Conservation (phyloP, 2,329 filamentous ascomycete species). For the Scolecobasidium constrictum region DNA sequence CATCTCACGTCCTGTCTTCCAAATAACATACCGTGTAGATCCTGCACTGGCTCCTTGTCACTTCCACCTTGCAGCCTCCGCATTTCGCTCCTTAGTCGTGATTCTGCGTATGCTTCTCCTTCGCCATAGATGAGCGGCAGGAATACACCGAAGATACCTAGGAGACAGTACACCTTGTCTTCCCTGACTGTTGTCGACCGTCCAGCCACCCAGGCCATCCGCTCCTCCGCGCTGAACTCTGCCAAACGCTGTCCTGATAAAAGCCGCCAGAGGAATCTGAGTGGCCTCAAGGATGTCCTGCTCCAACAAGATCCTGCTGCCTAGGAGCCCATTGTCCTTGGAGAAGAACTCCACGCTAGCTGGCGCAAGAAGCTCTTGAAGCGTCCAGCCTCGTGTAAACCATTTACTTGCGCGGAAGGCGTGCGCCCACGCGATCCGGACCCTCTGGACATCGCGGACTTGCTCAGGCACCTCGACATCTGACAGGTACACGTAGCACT, state of each 20-base stretch:
- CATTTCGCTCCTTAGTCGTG: conserved; percentile 6
- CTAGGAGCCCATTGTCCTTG: conserved; percentile 17
- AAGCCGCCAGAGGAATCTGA: conserved; percentile 1
- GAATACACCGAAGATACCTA: conserved; percentile 6
- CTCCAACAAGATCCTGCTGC: conserved; percentile 17
- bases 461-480: conserved; percentile 9
- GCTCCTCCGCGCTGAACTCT: conserved; percentile 7
- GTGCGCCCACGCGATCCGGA: conserved; percentile 5
- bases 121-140: conserved; percentile 8
- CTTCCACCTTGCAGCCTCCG: conserved; percentile 2
- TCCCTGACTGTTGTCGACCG: conserved; percentile 3
- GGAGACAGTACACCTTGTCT: conserved; percentile 7
- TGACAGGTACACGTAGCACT: conserved; percentile 11
- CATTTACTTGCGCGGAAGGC: conserved; percentile 13
- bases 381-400: conserved; percentile 13
- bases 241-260: conserved; percentile 5
- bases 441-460: conserved; percentile 2
- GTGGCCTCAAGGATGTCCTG: conserved; percentile 17
- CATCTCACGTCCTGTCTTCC: neutral
- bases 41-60: conserved; percentile 9
- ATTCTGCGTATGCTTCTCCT: conserved; percentile 3
- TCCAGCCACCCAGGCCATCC: conserved; percentile 2
- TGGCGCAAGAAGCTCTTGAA: conserved; percentile 16
- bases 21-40: conserved; percentile 6
- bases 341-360: conserved; percentile 17